phyloP scores from a whole-genome alignment of 2,329 filamentous ascomycete species.

The Fusarium redolens region DNA sequence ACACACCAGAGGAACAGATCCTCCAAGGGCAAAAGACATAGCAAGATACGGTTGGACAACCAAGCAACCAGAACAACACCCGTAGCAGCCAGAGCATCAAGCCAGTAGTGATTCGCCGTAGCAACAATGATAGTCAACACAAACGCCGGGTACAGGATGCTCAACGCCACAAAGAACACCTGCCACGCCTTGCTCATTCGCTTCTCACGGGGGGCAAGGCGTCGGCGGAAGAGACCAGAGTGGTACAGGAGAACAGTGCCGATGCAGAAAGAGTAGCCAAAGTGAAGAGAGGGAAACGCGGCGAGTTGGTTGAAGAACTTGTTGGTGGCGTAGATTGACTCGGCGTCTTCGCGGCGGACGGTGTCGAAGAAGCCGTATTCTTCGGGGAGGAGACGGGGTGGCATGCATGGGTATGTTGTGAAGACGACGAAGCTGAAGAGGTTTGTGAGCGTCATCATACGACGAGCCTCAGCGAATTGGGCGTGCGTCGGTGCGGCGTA shows the following conservation, averaged over 20 bases:
- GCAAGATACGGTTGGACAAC: constrained; percentile 60
- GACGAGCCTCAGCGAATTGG: constrained; percentile 52
- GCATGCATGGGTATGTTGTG: constrained; percentile 68
- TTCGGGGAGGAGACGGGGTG: constrained; percentile 65
- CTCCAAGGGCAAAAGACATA: constrained; percentile 72
- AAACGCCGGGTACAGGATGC: constrained; percentile 63
- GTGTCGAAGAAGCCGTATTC: constrained; percentile 69
- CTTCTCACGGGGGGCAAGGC: constrained; percentile 45
- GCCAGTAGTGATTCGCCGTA: constrained; percentile 72
- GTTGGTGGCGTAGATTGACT: constrained; percentile 72
- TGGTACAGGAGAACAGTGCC: constrained; percentile 65
- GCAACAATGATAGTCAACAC: constrained; percentile 69
- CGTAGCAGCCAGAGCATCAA: constrained; percentile 74
- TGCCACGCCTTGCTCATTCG: constrained; percentile 46
- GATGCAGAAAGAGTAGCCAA: constrained; percentile 66
- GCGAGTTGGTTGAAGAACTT: constrained; percentile 69
- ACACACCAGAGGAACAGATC: constrained; percentile 73
- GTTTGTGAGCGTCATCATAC: constrained; percentile 64
- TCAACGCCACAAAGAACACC: constrained; percentile 49
- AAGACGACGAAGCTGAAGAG: constrained; percentile 66
- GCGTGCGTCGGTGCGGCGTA: constrained; percentile 60
- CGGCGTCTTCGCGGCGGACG: constrained; percentile 57
- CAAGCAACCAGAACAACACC: constrained; percentile 71
- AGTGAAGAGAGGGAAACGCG: constrained; percentile 68
- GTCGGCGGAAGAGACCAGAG: constrained; percentile 57